phyloP scores from a whole-genome alignment of 169 alveolate genomes.

The Hepatocystis sp. region DNA sequence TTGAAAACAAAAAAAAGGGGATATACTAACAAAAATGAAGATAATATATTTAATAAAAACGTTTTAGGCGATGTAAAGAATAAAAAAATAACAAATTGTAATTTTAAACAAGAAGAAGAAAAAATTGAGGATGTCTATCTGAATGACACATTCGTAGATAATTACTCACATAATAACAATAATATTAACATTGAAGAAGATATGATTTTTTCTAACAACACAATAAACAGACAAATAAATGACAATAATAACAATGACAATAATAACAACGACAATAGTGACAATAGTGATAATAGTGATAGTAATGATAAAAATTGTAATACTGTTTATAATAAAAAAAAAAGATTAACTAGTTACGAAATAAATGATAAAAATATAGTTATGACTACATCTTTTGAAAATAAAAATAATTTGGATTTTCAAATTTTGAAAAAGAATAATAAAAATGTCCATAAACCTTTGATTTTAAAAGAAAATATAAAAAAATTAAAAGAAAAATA shows the following conservation, averaged over 20 bases:
- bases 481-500: background rate
- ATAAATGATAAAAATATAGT: too few species aligned
- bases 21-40: background rate
- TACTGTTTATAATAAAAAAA: slow-evolving; percentile 2
- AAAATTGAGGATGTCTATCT: too few species aligned
- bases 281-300: too few species aligned
- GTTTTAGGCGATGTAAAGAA: background rate
- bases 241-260: background rate
- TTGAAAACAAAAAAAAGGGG: background rate
- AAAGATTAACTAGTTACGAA: background rate
- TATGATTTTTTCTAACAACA: too few species aligned
- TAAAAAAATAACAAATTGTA: background rate
- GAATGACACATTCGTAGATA: background rate
- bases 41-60: background rate
- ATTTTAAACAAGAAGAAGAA: background rate
- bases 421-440: too few species aligned
- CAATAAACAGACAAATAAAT: too few species aligned
- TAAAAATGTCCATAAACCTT: too few species aligned
- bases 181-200: background rate
- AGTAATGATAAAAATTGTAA: background rate
- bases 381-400: too few species aligned
- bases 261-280: too few species aligned
- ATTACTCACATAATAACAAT: background rate
- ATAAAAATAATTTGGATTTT: too few species aligned
- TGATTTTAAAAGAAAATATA: too few species aligned